Percentiles rank a stretch among this genome's conserved stretches.
Evolutionary conservation across 768 basidiomycete species (phyloP).

Genomic region (Boletales sp.): DNA sequence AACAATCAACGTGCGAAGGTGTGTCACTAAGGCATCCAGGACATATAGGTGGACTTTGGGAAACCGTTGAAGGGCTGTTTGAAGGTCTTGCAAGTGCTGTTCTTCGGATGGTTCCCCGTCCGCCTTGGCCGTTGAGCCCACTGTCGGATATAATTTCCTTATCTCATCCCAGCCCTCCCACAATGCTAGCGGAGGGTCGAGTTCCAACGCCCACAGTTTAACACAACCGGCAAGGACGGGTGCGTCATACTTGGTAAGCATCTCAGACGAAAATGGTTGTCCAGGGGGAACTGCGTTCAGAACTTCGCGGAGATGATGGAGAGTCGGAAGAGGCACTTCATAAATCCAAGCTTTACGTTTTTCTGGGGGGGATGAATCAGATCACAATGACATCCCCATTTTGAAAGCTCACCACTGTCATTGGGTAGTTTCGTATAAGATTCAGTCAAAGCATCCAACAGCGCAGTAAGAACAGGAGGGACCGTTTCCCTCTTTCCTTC

Average conservation of each 20-base stretch:
- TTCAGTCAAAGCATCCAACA: conserved; percentile 60
- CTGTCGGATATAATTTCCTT: conserved; percentile 78
- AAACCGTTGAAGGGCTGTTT: conserved; percentile 59
- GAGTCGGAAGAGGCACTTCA: conserved; percentile 78
- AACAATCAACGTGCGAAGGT: conserved; percentile 69
- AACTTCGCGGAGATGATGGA: conserved; percentile 82
- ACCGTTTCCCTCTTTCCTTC: conserved; percentile 59
- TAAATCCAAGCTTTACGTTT: conserved; percentile 93
- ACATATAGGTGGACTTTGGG: conserved; percentile 80
- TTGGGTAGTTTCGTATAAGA: conserved; percentile 58
- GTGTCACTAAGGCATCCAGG: conserved; percentile 72
- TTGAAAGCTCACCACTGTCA: conserved; percentile 54
- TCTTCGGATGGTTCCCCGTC: conserved; percentile 54
- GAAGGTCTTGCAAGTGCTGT: conserved; percentile 60
- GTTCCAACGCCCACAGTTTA: conserved; percentile 90
- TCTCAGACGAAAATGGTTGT: conserved; percentile 46
- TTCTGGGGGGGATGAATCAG: conserved; percentile 42
- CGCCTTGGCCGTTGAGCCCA: conserved; percentile 52
- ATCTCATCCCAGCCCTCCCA: conserved; percentile 95
- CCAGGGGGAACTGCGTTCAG: conserved; percentile 67
- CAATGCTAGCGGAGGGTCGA: conserved; percentile 79
- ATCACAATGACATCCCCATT: background rate
- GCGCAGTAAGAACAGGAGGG: conserved; percentile 69
- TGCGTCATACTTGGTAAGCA: conserved; percentile 73
- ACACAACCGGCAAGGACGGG: conserved; percentile 82